Conservation (phyloP, 257 asterid species). For the Lycium ferocissimum region DNA sequence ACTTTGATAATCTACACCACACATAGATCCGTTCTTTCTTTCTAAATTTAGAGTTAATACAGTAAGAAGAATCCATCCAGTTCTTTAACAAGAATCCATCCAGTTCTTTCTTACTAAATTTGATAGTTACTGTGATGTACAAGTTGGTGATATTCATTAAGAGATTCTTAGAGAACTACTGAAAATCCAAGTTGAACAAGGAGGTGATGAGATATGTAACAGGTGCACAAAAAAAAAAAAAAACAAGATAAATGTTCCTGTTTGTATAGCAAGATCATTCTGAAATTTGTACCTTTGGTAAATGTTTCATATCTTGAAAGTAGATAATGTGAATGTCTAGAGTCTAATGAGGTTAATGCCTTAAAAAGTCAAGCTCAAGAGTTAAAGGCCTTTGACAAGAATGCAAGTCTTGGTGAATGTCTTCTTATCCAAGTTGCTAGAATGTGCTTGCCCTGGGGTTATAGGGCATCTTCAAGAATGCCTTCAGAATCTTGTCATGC, state of each 20-base stretch:
- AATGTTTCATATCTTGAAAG: neutral
- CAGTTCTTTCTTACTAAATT: neutral
- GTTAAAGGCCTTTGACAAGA: neutral
- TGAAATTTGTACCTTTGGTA: neutral
- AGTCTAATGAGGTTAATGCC: neutral
- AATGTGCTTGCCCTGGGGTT: neutral
- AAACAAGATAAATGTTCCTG: neutral
- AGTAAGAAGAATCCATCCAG: neutral
- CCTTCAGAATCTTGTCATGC: neutral
- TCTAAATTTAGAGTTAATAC: neutral
- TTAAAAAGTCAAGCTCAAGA: neutral
- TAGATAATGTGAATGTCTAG: neutral
- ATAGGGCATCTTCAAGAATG: neutral
- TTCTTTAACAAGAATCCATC: neutral
- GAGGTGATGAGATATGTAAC: neutral
- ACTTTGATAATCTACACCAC: neutral
- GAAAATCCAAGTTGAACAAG: conserved; percentile 11
- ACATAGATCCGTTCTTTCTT: neutral
- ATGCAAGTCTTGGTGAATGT: neutral
- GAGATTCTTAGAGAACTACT: neutral
- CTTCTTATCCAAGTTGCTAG: neutral
- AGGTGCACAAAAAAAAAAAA: neutral
- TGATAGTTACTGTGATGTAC: neutral
- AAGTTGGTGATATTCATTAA: neutral
- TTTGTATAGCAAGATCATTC: neutral